These are phyloP conservation scores for Aspergillus diversus DNA, from an alignment of 495 filamentous ascomycete genomes.

Conservation along the genomic window DNA sequence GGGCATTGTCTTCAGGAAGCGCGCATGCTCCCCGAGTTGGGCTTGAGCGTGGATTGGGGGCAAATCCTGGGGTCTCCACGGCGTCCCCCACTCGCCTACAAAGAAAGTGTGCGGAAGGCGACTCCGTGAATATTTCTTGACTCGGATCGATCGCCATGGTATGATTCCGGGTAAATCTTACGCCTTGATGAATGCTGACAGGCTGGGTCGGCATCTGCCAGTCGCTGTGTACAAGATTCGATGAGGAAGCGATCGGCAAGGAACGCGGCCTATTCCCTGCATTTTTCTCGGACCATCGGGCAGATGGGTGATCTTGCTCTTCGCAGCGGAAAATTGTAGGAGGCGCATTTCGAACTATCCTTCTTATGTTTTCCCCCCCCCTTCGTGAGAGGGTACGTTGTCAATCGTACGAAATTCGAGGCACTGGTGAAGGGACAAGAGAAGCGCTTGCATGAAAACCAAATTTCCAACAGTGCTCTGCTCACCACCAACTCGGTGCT, in stretches of 20 bases:
- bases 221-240: conserved; percentile 1
- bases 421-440: too few relatives aligned
- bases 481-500: too few relatives aligned
- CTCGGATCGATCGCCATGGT: neutral
- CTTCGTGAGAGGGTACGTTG: too few relatives aligned
- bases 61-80: neutral
- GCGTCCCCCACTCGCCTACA: neutral
- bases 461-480: too few relatives aligned
- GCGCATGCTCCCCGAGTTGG: too few relatives aligned
- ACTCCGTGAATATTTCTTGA: conserved; percentile 9
- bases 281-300: conserved; percentile 5
- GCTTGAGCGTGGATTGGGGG: too few relatives aligned
- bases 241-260: conserved; percentile 30
- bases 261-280: conserved; percentile 12
- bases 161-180: conserved; percentile 21
- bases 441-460: too few relatives aligned
- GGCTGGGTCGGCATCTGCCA: neutral
- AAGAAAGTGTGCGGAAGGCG: neutral
- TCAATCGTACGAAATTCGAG: too few relatives aligned
- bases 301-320: neutral
- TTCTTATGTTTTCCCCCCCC: neutral
- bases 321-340: neutral
- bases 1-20: too few relatives aligned
- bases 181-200: conserved; percentile 6
- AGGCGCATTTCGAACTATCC: neutral